Base-by-base conservation (phyloP, 345 rosid genomes). In the Eucalyptus sp. region DNA sequence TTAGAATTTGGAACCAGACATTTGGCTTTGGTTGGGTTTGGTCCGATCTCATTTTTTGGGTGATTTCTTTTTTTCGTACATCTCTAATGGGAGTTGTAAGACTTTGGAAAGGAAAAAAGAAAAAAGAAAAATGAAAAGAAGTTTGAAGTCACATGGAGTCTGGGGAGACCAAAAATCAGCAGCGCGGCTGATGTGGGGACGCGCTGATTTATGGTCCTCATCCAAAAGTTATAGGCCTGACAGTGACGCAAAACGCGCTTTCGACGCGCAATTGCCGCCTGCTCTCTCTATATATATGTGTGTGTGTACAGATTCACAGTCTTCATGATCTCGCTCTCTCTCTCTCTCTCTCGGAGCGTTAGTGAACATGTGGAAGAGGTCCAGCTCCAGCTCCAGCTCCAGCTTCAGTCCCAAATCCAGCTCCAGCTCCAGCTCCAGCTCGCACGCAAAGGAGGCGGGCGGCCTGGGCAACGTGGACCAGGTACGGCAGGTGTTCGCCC, bases 401-500 rank as follows among this genome's bases (percentile, higher is more conserved):
- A 31, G 84, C 48, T 5, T 0, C 1, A 50, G 9, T 8, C 7
- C 85, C 46, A 46, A 20, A 18, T 52, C 25, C 58, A 52, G 10
- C 0, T 52, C 56, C 56, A 52, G n/a, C 46, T 10, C 66, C 29
- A 50, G 71, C 50, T 49, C 85, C 13, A n/a, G 48, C 80, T 50
- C 89, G 48, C 51, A 71, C 13, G 37, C n/a, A 22, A 29, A 37
- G 86, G 15, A 25, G 33, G n/a, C 44, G 44, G 41, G 50, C 41
- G 8, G 87, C 20, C 86, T 89, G 29, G 89, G 90, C 87, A 87
- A 41, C 87, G 29, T 87, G 86, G 97, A 93, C 7, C 97, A 98
- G 50, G 92, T 95, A 13, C 86, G 90, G 24, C 88, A 86, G n/a
- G 94, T 96, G 6, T 98, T 98, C 89, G 88, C 92, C 66, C 94